Conservation (phyloP, 805 yeast genomes). For the Nakazawaea holstii region DNA sequence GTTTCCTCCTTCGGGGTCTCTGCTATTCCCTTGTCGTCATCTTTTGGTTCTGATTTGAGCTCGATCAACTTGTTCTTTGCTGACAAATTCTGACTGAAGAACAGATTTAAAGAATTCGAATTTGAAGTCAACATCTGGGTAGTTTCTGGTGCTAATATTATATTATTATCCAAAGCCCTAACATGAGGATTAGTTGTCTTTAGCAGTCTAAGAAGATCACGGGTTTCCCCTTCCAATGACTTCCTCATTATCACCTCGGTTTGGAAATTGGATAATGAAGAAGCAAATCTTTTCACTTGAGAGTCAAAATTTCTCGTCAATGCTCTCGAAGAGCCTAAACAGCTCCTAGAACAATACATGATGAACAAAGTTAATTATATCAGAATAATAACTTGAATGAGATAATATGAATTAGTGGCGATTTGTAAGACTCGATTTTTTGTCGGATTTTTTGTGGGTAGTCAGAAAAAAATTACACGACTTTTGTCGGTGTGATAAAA, state of each 20-base stretch:
- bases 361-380: no score
- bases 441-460: neutral
- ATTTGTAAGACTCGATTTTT: neutral
- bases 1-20: slow-evolving; percentile 18
- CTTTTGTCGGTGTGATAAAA: neutral
- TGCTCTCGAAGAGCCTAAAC: neutral
- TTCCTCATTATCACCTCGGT: slow-evolving; percentile 14
- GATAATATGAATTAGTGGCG: neutral
- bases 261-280: slow-evolving; percentile 16
- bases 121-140: neutral
- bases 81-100: neutral
- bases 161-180: neutral
- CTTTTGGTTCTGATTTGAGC: slow-evolving; percentile 6
- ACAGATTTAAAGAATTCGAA: neutral
- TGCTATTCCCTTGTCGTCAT: slow-evolving; percentile 6
- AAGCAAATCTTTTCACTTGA: slow-evolving; percentile 6
- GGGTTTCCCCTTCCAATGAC: slow-evolving; percentile 12
- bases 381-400: neutral
- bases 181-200: neutral
- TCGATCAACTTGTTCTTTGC: neutral
- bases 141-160: slow-evolving; percentile 1
- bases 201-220: slow-evolving; percentile 5
- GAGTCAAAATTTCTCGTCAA: neutral
- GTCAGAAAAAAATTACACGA: neutral
- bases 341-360: slow-evolving; percentile 10